Evolutionary conservation across 371 early-diverging fungal genomes (phyloP), one percentile per base, ranked within the genome.

Genomic region (Syncephalis plumigaleata): DNA sequence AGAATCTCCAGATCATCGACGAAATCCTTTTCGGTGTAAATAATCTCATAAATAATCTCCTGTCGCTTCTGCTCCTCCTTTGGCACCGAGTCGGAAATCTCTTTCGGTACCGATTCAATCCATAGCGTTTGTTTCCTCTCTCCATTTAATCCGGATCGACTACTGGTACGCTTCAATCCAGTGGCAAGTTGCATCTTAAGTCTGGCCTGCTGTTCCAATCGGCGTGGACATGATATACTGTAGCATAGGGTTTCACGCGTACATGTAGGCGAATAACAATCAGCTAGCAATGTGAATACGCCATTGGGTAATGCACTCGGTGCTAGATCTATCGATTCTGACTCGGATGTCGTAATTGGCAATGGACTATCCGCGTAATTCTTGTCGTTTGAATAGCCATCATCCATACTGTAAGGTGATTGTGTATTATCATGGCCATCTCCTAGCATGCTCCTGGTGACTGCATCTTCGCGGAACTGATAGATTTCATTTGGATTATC

Each of bases 231-330:
- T 1, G 78, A 66, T 11, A 79, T 71, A 46, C 84, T 81, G 67
- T 91, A 91, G 60, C 91, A 91, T 3, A 81, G 58, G 31, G 58
- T 72, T 20, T 79, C 81, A n/a, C 68, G 59, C 1, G 84, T 67
- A 57, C 94, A 93, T 0, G 90, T 91, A 0, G 91, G 87, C 20
- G 89, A 79, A 60, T 91, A 93, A 58, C 94, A 93, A 40, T 81
- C 80, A 0, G 91, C 79, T 48, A 91, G 61, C 11, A 81, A 60
- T 0, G 87, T 85, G 60, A 89, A 91, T 1, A 92, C 80, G 24
- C 93, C 92, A 48, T 73, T 79, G 59, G 51, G 18, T 57, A 49
- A 39, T 54, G 44, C 50, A 58, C 39, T 55, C 53, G 22, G 55
- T 53, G 20, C 58, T 56, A 13, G 60, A 54, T n/a, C 57, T 56